Conservation (phyloP, 176 grass and related monocot genomes). For the Cenchrus purpureus region DNA sequence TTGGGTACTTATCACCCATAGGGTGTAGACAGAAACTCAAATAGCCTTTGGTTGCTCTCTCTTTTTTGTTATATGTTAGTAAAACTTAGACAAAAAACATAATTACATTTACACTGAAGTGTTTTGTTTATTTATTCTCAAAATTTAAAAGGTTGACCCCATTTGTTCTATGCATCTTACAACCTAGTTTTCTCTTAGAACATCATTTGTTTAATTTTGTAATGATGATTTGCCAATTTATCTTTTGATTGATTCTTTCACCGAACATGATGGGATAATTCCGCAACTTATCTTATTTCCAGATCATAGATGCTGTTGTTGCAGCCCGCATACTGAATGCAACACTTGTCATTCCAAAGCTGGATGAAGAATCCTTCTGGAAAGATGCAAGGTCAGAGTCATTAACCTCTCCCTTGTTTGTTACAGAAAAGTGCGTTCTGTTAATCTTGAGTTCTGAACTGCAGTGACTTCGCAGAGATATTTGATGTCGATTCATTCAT, state of each 20-base stretch:
- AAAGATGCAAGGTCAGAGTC: constrained; percentile 69
- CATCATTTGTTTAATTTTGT: neutral
- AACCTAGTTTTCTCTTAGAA: neutral
- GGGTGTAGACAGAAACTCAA: no score
- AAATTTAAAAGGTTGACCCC: neutral
- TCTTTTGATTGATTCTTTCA: neutral
- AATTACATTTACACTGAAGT: neutral
- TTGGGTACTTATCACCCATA: neutral
- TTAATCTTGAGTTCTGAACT: constrained; percentile 37
- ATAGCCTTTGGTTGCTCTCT: neutral
- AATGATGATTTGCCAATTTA: neutral
- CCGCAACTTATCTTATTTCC: constrained; percentile 43
- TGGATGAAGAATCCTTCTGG: constrained; percentile 97
- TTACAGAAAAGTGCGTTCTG: constrained; percentile 2
- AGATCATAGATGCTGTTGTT: constrained; percentile 98
- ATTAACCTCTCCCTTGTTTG: constrained; percentile 38
- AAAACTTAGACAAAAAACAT: neutral
- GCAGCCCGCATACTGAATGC: constrained; percentile 87
- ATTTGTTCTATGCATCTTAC: neutral
- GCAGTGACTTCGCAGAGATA: constrained; percentile 87
- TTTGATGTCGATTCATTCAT: constrained; percentile 94
- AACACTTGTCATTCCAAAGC: constrained; percentile 83
- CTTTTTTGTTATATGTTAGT: neutral
- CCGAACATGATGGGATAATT: neutral
- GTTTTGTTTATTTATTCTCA: neutral